These are phyloP conservation scores for Petrea volubilis DNA, from an alignment of 257 asterid genomes.

Conservation along the genomic window DNA sequence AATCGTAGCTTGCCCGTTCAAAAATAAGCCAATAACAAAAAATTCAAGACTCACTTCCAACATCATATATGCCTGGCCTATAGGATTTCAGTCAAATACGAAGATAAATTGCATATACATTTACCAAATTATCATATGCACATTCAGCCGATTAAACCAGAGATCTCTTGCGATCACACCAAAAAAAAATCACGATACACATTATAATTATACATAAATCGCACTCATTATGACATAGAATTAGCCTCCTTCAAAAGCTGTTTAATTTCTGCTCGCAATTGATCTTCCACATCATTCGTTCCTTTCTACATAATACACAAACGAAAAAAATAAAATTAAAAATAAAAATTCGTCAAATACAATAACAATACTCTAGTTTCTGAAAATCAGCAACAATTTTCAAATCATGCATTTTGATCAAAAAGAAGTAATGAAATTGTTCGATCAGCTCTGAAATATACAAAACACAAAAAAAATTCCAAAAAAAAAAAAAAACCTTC, in stretches of 20 bases:
- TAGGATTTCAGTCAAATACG: not conserved
- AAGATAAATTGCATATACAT: not conserved
- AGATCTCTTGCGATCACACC: not conserved
- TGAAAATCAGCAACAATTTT: not conserved
- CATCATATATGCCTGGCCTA: not conserved
- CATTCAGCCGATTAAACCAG: not conserved
- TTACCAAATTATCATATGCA: not conserved
- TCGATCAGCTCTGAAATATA: not conserved
- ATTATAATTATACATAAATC: not conserved
- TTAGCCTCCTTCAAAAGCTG: slow-evolving; percentile 79
- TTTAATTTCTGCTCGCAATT: slow-evolving; percentile 67
- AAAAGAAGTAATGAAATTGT: not conserved
- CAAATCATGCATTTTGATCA: not conserved
- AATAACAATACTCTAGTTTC: not conserved
- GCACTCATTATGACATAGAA: slow-evolving; percentile 67
- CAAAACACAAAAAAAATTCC: not conserved
- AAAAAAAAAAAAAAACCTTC: slow-evolving; percentile 44
- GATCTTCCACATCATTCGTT: slow-evolving; percentile 39
- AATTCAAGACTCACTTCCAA: not conserved
- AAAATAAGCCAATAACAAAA: not conserved
- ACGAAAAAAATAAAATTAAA: not conserved
- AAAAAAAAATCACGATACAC: not conserved
- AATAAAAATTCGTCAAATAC: not conserved
- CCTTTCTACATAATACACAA: slow-evolving; percentile 46
- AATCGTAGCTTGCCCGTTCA: not conserved